Evolutionary conservation across 805 yeast genomes (phyloP).

Genomic region (Lachancea quebecensis): DNA sequence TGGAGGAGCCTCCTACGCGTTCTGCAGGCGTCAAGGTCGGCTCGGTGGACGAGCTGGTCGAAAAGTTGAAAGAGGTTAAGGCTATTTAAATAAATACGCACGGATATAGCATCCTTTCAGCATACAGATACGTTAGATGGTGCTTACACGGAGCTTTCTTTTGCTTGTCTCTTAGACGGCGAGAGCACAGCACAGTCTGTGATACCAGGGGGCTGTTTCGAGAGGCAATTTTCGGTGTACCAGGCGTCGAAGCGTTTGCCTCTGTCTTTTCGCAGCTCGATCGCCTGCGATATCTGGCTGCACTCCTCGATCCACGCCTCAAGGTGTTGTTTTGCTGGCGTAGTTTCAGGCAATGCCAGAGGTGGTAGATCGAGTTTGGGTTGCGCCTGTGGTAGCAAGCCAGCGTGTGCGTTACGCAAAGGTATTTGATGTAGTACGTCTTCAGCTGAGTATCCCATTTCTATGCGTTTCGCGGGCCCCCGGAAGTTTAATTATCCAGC

Average conservation of each 20-base stretch:
- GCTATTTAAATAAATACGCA: conserved; percentile 40
- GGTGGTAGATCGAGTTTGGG: conserved; percentile 12
- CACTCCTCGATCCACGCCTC: conserved; percentile 26
- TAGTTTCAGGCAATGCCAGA: conserved; percentile 13
- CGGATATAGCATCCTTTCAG: neutral
- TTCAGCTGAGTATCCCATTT: conserved; percentile 2
- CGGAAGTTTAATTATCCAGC: neutral
- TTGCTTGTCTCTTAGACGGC: conserved; percentile 11
- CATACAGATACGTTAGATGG: neutral
- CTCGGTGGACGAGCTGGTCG: conserved; percentile 73
- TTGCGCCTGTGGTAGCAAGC: conserved; percentile 16
- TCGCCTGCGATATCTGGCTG: conserved; percentile 12
- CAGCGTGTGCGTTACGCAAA: conserved; percentile 21
- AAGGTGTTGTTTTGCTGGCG: conserved; percentile 19
- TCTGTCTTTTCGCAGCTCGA: conserved; percentile 12
- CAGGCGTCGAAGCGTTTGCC: conserved; percentile 19
- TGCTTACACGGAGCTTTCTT: neutral
- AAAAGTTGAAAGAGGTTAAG: conserved; percentile 69
- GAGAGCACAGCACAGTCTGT: conserved; percentile 14
- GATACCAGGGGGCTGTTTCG: conserved; percentile 28
- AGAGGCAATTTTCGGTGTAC: conserved; percentile 19
- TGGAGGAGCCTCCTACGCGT: conserved; percentile 82
- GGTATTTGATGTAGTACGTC: conserved; percentile 12
- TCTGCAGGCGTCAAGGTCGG: conserved; percentile 74
- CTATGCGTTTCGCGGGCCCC: neutral